Evolutionary conservation across 257 asterid genomes (phyloP).

Genomic region (Cordia subcordata): DNA sequence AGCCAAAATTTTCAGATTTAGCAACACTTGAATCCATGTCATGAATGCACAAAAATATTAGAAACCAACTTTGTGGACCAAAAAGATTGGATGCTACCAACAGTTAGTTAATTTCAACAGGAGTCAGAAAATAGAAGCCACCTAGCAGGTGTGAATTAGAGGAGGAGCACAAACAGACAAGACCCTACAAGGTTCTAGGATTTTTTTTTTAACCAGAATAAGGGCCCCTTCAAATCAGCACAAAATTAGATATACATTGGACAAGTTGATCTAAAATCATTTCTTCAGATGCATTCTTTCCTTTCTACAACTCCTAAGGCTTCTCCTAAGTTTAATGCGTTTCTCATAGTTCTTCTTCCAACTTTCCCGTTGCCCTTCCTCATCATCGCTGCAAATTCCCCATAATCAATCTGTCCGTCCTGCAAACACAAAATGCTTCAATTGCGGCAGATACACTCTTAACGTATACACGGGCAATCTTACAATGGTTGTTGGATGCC

Average conservation of each 20-base stretch:
- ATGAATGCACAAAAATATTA: too few species aligned
- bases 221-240: not conserved
- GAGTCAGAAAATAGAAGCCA: not conserved
- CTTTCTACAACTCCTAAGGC: conserved; percentile 27
- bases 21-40: too few species aligned
- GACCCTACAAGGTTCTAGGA: too few species aligned
- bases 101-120: too few species aligned
- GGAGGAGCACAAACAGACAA: not conserved
- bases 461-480: not conserved
- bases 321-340: conserved; percentile 33
- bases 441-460: not conserved
- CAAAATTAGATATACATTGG: not conserved
- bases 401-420: conserved; percentile 48
- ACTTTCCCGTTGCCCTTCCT: conserved; percentile 41
- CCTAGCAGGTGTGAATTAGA: not conserved
- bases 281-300: conserved; percentile 10
- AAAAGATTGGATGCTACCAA: too few species aligned
- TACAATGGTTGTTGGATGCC: too few species aligned
- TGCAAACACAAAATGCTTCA: conserved; percentile 13
- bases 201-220: too few species aligned
- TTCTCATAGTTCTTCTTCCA: conserved; percentile 44
- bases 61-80: too few species aligned
- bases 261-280: conserved; percentile 8
- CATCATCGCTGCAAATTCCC: conserved; percentile 49
- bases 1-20: too few species aligned